Base-by-base conservation (phyloP, 192 early-diverging fungal genomes). In the Coemansia sp. region DNA sequence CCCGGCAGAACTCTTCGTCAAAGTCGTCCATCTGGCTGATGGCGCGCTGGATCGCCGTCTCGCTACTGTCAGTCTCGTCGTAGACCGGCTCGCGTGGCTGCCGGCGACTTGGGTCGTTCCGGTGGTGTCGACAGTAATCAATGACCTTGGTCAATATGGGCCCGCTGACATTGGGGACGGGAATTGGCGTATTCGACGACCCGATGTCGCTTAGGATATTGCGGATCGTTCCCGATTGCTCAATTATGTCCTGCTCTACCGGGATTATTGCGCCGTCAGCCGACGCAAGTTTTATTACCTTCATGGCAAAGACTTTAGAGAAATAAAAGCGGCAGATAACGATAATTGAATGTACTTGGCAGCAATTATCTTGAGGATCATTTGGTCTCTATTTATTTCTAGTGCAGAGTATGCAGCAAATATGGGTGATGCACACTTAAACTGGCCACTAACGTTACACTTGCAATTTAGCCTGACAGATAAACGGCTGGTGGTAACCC, bases 51-150 rank as follows among this genome's bases (percentile, higher is more conserved):
- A 62, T 71, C n/a, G 64, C 71, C 19, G 78, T 76, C 50, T 82
- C 68, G 17, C 77, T 62, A 42, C 60, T 55, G 10, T 71, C 60
- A 36, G 46, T 67, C 21, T 67, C 68, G 9, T 62, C 87, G 55
- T n/a, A 76, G 6, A 32, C 10, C 1, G 71, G 4, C 8, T 47
- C 56, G 3, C 47, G 47, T 3, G 55, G 47, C 30, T 48, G 38
- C 3, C 60, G 75, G 11, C 60, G 41, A 22, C 45, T 39, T 14
- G 47, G 15, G 64, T 90, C 85, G 61, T 83, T 66, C 48, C 86
- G 89, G 75, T 96, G 91, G 62, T 94, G 91, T 25, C 82, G 82
- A 62, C 90, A 92, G 66, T 92, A 96, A 20, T 94, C 88, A 48
- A 95, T 86, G 8, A 96, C 87, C 60, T 90, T 91, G 22, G 79